Conservation (phyloP, 139 green algal species). For the Chlorella ohadii region DNA sequence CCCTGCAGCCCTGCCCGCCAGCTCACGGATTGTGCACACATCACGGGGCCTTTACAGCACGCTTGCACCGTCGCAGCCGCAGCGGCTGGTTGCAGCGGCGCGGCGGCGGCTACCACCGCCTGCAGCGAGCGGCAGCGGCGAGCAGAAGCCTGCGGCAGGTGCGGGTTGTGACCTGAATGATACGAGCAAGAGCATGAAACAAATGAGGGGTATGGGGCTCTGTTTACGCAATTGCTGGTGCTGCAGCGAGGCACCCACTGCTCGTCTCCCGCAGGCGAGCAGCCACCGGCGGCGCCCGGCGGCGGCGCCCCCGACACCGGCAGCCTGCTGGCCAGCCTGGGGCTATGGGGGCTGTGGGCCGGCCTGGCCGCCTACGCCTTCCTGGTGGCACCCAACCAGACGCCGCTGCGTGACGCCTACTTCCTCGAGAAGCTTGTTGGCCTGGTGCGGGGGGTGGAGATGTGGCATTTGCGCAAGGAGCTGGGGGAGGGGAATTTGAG, state of each 20-base stretch:
- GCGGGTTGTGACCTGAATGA: no score
- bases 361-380: conserved; percentile 66
- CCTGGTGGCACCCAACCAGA: conserved; percentile 82
- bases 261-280: background rate
- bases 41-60: background rate
- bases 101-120: no score
- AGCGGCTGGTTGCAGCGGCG: background rate
- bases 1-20: no score
- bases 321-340: conserved; percentile 30
- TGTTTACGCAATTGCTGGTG: no score
- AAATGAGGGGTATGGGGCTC: no score
- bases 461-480: no score
- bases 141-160: no score
- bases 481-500: no score
- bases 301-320: background rate
- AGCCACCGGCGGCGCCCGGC: background rate
- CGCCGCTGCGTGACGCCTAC: conserved; percentile 71
- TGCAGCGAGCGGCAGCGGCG: no score
- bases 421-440: conserved; percentile 74
- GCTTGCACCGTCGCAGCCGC: background rate
- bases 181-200: no score
- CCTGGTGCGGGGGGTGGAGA: conserved; percentile 5
- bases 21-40: no score
- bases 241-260: no score
- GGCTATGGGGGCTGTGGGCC: conserved; percentile 46